Conservation (phyloP, 2,329 filamentous ascomycete species). For the Boeremia lycopersici region DNA sequence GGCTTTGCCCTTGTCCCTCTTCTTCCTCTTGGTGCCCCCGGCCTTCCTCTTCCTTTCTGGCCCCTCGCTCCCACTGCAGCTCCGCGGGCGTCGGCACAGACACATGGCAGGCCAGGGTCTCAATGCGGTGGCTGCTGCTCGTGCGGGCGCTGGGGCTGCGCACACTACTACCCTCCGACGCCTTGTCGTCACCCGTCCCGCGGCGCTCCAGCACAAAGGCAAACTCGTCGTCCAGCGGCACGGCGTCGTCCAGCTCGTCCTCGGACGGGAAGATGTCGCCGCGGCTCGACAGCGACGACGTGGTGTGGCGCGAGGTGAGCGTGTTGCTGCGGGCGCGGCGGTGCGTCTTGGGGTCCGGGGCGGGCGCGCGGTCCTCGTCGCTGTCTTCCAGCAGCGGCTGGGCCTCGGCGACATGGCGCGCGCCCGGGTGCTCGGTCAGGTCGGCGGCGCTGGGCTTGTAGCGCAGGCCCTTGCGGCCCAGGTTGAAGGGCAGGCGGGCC, state of each 20-base stretch:
- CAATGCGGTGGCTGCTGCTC: slow-evolving; percentile 31
- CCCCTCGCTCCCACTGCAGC: no score
- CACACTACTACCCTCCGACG: no score
- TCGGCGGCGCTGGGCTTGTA: slow-evolving; percentile 93
- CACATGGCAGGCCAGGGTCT: no score
- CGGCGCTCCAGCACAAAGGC: slow-evolving; percentile 79
- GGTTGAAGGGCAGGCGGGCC: slow-evolving; percentile 80
- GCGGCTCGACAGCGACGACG: slow-evolving; percentile 83
- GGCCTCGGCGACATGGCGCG: slow-evolving; percentile 64
- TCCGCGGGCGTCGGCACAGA: no score
- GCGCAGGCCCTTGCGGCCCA: slow-evolving; percentile 76
- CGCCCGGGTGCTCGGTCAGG: slow-evolving; percentile 81
- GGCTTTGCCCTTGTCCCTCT: no score
- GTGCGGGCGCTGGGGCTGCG: slow-evolving; percentile 66
- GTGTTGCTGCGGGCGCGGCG: slow-evolving; percentile 76
- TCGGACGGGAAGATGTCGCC: slow-evolving; percentile 93
- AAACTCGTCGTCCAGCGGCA: slow-evolving; percentile 92
- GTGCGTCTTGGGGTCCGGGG: slow-evolving; percentile 43
- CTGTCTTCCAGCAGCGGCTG: slow-evolving; percentile 71
- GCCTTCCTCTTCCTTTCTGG: no score
- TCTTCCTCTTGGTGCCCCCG: no score
- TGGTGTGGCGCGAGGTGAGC: slow-evolving; percentile 77
- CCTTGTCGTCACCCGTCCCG: slow-evolving; percentile 59
- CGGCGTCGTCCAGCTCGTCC: slow-evolving; percentile 83
- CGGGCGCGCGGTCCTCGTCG: slow-evolving; percentile 50